These are phyloP conservation scores for Coprinopsis cinerea DNA, from an alignment of 768 basidiomycete species.

Conservation along the genomic window DNA sequence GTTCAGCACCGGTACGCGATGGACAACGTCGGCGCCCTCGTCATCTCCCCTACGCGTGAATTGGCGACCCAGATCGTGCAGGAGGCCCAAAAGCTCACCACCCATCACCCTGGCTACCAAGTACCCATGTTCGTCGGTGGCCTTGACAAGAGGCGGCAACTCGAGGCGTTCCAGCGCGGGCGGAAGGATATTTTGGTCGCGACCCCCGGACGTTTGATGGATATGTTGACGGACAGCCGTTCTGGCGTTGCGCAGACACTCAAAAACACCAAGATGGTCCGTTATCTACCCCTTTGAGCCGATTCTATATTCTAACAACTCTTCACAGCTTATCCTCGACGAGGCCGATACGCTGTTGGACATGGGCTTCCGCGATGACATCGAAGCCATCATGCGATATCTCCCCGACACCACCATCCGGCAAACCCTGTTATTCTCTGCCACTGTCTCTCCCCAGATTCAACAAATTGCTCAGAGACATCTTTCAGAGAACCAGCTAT, in stretches of 20 bases:
- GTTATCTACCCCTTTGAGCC: constrained; percentile 18
- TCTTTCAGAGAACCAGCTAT: constrained; percentile 55
- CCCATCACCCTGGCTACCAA: constrained; percentile 56
- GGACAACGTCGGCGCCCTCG: constrained; percentile 58
- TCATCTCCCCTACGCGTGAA: constrained; percentile 89
- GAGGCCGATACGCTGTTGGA: constrained; percentile 89
- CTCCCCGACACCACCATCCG: constrained; percentile 60
- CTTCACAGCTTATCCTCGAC: constrained; percentile 73
- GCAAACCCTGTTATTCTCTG: constrained; percentile 92
- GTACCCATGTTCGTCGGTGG: constrained; percentile 80
- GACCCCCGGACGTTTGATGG: constrained; percentile 84
- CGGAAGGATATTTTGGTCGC: constrained; percentile 80
- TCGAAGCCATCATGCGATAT: constrained; percentile 60
- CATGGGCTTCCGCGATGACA: constrained; percentile 88
- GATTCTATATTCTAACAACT: not conserved
- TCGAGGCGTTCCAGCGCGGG: constrained; percentile 58
- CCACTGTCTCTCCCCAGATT: constrained; percentile 72
- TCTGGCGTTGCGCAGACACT: constrained; percentile 48
- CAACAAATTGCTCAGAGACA: constrained; percentile 60
- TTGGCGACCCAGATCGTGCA: constrained; percentile 85
- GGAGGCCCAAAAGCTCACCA: constrained; percentile 65
- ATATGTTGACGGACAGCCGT: constrained; percentile 55
- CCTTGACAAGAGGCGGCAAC: constrained; percentile 54
- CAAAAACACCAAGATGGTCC: constrained; percentile 50
- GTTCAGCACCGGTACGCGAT: constrained; percentile 31